These are phyloP conservation scores for Grosmannia serpens DNA, from an alignment of 2,329 filamentous ascomycete species.

Conservation along the genomic window DNA sequence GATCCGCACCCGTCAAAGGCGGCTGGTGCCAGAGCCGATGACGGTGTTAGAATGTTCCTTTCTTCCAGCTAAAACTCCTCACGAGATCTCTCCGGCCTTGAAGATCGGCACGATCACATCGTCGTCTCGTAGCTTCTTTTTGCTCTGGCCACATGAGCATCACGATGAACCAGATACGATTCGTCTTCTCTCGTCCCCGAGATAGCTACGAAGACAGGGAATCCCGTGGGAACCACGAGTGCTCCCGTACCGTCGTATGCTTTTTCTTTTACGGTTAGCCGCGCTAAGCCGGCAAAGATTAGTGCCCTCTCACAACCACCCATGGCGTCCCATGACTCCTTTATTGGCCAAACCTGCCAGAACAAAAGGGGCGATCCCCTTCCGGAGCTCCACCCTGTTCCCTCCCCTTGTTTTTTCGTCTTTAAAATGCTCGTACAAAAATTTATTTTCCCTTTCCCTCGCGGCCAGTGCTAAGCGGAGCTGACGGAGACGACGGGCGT, in stretches of 20 bases:
- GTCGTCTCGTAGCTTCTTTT: background rate
- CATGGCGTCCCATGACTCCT: no score
- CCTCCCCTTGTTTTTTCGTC: background rate
- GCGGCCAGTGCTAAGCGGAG: background rate
- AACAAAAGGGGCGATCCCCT: background rate
- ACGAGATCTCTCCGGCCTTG: background rate
- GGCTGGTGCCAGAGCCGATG: no score
- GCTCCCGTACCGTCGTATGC: background rate
- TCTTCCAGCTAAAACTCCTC: background rate
- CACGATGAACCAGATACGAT: background rate
- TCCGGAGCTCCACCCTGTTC: background rate
- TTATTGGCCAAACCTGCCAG: background rate
- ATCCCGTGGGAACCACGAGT: background rate
- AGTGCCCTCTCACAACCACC: background rate
- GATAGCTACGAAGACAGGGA: background rate
- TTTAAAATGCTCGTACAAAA: background rate
- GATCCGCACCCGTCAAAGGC: no score
- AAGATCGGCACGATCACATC: background rate
- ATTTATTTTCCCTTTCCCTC: background rate
- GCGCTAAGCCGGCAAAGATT: constrained; percentile 1
- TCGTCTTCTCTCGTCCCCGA: background rate
- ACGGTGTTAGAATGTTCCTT: no score
- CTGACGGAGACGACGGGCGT: background rate
- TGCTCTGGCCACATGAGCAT: background rate
- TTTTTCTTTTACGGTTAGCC: constrained; percentile 7